A percentile compares a stretch with the other conserved stretches of the same genome.
phyloP scores from a whole-genome alignment of 768 basidiomycete species.

The Mycena chlorophos region DNA sequence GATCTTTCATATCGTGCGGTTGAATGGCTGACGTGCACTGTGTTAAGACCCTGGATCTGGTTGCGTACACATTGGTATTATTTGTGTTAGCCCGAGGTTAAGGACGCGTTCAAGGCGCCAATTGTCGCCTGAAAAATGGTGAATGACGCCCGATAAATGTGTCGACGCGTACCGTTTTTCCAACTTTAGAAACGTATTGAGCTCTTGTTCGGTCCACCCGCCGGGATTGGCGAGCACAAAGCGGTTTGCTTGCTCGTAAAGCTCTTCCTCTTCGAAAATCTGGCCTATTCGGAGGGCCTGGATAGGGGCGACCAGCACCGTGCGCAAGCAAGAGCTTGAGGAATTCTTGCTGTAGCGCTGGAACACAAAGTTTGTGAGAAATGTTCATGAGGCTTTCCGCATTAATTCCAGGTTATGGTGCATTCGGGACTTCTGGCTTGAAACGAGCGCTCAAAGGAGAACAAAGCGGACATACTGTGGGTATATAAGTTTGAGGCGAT shows the following conservation, averaged over 20 bases:
- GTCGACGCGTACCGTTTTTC: conserved; percentile 70
- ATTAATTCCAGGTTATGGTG: conserved; percentile 93
- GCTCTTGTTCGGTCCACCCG: conserved; percentile 77
- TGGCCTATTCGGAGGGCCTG: conserved; percentile 93
- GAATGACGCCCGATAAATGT: background rate
- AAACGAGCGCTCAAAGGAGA: background rate
- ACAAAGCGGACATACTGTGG: conserved; percentile 66
- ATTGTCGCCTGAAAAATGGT: conserved; percentile 58
- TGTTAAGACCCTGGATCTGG: background rate
- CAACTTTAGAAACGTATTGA: conserved; percentile 81
- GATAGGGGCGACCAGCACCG: conserved; percentile 88
- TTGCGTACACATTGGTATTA: conserved; percentile 91
- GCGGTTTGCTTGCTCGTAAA: conserved; percentile 86
- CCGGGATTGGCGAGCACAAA: conserved; percentile 93
- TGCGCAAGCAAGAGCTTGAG: conserved; percentile 87
- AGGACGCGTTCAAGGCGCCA: conserved; percentile 96
- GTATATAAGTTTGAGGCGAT: conserved; percentile 90
- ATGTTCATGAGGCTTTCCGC: conserved; percentile 91
- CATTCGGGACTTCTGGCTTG: conserved; percentile 66
- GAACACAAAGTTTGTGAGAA: conserved; percentile 84
- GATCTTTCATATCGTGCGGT: conserved; percentile 85
- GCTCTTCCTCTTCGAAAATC: conserved; percentile 84
- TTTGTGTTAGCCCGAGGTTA: conserved; percentile 86
- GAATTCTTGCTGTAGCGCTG: conserved; percentile 78
- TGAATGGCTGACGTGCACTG: conserved; percentile 75